Conservation (phyloP, 1,139 yeast species). For the Hansenula sp. region DNA sequence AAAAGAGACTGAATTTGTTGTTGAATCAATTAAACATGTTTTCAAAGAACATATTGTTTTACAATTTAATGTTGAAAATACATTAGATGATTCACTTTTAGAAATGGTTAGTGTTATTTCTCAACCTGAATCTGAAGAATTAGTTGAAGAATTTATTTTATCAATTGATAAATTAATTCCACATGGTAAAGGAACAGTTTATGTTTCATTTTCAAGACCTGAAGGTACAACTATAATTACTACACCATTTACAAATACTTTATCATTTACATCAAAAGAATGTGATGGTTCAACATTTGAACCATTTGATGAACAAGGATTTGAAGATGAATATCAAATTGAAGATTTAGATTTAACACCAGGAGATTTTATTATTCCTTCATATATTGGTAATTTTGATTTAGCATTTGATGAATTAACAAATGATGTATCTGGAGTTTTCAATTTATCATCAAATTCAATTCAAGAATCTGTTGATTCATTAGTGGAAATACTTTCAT, state of each 20-base stretch:
- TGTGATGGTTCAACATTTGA: constrained; percentile 70
- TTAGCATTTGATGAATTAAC: constrained; percentile 70
- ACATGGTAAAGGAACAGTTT: constrained; percentile 66
- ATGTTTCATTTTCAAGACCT: constrained; percentile 70
- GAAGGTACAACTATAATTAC: constrained; percentile 36
- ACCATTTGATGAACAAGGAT: constrained; percentile 78
- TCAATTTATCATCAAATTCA: constrained; percentile 42
- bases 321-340: constrained; percentile 89
- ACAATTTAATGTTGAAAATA: constrained; percentile 82
- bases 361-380: constrained; percentile 80
- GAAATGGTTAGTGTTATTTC: constrained; percentile 77
- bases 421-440: constrained; percentile 56
- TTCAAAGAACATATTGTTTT: constrained; percentile 74
- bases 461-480: constrained; percentile 46
- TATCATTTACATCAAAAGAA: constrained; percentile 78
- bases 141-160: constrained; percentile 67
- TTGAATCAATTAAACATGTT: constrained; percentile 77
- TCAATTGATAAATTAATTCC: constrained; percentile 74
- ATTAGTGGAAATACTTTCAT: constrained; percentile 37
- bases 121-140: constrained; percentile 56
- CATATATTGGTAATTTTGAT: constrained; percentile 75
- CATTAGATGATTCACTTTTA: constrained; percentile 71
- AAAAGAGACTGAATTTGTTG: constrained; percentile 90
- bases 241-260: constrained; percentile 55
- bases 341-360: constrained; percentile 74